phyloP scores from a whole-genome alignment of 148 eudicot species.

The Nepenthes mirabilis region DNA sequence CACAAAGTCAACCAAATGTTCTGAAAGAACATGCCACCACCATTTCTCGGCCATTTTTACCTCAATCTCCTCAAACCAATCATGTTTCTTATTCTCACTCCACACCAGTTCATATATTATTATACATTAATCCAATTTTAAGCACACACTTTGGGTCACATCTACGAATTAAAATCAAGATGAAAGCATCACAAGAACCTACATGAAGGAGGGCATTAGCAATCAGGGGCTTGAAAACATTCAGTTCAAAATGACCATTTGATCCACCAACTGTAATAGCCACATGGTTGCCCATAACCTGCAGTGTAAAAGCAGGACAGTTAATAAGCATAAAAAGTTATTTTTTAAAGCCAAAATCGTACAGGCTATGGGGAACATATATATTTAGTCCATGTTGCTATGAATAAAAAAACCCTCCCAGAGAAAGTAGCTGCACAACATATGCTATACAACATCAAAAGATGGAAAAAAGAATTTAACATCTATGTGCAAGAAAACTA shows the following conservation, averaged over 20 bases:
- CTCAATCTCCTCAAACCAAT: too few relatives aligned
- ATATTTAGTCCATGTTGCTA: background rate
- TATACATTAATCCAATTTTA: background rate
- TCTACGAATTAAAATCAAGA: background rate
- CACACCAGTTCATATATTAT: background rate
- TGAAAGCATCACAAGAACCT: constrained; percentile 12
- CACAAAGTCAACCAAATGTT: too few relatives aligned
- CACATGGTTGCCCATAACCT: constrained; percentile 98
- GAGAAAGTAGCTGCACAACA: too few relatives aligned
- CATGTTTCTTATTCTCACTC: too few relatives aligned
- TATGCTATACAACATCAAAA: too few relatives aligned
- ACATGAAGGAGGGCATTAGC: constrained; percentile 85
- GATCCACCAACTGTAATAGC: constrained; percentile 90
- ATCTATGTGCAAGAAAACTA: too few relatives aligned
- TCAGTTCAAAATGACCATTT: constrained; percentile 97
- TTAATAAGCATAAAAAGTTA: constrained; percentile 1
- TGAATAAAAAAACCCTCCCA: too few relatives aligned
- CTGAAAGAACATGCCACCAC: too few relatives aligned
- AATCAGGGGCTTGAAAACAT: constrained; percentile 93
- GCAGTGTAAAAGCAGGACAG: constrained; percentile 11
- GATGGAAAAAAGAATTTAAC: too few relatives aligned
- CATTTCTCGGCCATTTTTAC: too few relatives aligned
- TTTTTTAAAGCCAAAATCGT: background rate
- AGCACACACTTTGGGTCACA: background rate
- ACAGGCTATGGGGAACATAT: background rate